Evolutionary conservation across 768 basidiomycete genomes (phyloP).

Genomic region (Mycena galopus): DNA sequence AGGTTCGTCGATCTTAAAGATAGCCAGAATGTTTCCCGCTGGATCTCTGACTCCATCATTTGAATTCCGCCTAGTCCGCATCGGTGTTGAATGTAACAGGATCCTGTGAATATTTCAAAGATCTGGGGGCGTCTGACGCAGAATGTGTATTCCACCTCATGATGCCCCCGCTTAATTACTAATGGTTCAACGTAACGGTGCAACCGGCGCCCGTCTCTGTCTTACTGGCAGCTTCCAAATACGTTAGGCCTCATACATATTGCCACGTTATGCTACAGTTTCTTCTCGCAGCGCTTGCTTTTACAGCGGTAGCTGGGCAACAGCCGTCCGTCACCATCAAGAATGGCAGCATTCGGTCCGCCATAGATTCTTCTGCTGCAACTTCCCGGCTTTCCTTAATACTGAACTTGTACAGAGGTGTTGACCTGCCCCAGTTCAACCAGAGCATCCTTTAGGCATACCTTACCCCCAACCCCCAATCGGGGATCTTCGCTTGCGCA

Average conservation of each 20-base stretch:
- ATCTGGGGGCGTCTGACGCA: too few relatives aligned
- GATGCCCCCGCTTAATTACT: slow-evolving; percentile 26
- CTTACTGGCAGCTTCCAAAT: not conserved
- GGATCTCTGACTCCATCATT: too few relatives aligned
- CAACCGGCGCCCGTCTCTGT: not conserved
- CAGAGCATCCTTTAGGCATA: slow-evolving; percentile 50
- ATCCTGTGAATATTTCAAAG: slow-evolving; percentile 3
- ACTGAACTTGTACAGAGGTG: slow-evolving; percentile 12
- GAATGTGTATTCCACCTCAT: not conserved
- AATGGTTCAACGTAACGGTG: not conserved
- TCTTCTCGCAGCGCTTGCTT: slow-evolving; percentile 12
- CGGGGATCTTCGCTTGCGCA: slow-evolving; percentile 50
- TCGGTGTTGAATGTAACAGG: not conserved
- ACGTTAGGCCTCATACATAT: not conserved
- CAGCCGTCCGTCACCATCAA: slow-evolving; percentile 35
- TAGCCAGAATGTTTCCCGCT: too few relatives aligned
- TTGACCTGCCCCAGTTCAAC: slow-evolving; percentile 36
- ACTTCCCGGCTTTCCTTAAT: not conserved
- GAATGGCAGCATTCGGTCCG: slow-evolving; percentile 30
- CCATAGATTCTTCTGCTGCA: not conserved
- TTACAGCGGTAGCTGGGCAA: slow-evolving; percentile 7
- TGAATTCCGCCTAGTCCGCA: not conserved
- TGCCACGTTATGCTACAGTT: not conserved
- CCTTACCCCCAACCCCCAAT: slow-evolving; percentile 53
- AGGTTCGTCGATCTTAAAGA: too few relatives aligned